Base-by-base conservation (phyloP, 1,139 yeast species). In the Pichia sp. region DNA sequence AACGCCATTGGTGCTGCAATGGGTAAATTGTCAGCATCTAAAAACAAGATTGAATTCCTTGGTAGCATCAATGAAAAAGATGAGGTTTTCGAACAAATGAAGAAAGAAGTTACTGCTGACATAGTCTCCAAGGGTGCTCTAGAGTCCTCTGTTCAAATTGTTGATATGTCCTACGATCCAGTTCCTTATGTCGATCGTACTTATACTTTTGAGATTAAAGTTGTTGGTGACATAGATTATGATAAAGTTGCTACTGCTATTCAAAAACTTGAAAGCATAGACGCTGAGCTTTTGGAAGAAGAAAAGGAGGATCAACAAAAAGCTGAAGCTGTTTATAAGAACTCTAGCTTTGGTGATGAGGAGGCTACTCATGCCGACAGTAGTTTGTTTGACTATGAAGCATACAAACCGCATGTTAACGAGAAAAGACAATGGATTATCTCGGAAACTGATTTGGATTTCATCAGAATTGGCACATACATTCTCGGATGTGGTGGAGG, bases 401-500 rank as follows among this genome's bases (percentile, higher is more conserved):
- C 16, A 23, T 46, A 46, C 30, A 15, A 10, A 6, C 49, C 49
- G 8, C 5, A 31, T 15, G 49, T 46, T 4, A 36, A 36, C 7
- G 29, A 32, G 5, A 36, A 46, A 16, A 29, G 48, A 7, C n/a
- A 10, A 5, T 46, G 49, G 49, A 10, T 19, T 32, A 15, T 46
- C 13, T 34, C 32, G 11, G 42, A 46, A n/a, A 15, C 30, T 5
- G 49, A 46, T 16, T 13, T 46, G 15, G 49, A 46, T n/a, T 10
- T 46, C 13, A 46, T 46, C 29, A 31, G 49, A 15, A 46, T 32
- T 34, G 49, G 49, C 19, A 16, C 32, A 34, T 46, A 46, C 30
- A 46, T 46, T 34, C 49, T 46, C 16, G 49, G 49, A 15, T 46
- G 49, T 34, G 49, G 49, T 5, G 49, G 49, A 6, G 49, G 49